Conservation (phyloP, 176 grass and related monocot species). For the Hordeum vulgare region MorexV3_pseudomolecules_assembly NC_058518.1:73662221-73662720, state of each 20-base stretch:
- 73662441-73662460: conserved; percentile 45
- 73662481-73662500: conserved; percentile 62
- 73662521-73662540: background rate
- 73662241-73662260: too few relatives aligned
- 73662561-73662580: background rate
- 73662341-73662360: conserved; percentile 19
- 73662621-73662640: background rate
- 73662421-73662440: conserved; percentile 75
- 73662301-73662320: too few relatives aligned
- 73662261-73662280: too few relatives aligned
- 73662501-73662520: conserved; percentile 63
- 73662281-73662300: too few relatives aligned
- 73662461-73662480: conserved; percentile 33
- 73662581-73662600: conserved; percentile 5
- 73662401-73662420: conserved; percentile 86
- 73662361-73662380: background rate
- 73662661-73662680: background rate
- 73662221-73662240: too few relatives aligned
- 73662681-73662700: background rate
- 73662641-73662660: background rate
- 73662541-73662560: background rate
- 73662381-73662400: conserved; percentile 61
- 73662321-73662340: too few relatives aligned
- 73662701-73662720: background rate
- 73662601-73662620: too few relatives aligned